A percentile compares a stretch with the other conserved stretches of the same genome.
phyloP scores from a whole-genome alignment of 305 asterid genomes.

The Solanum aculeatissimum region DNA sequence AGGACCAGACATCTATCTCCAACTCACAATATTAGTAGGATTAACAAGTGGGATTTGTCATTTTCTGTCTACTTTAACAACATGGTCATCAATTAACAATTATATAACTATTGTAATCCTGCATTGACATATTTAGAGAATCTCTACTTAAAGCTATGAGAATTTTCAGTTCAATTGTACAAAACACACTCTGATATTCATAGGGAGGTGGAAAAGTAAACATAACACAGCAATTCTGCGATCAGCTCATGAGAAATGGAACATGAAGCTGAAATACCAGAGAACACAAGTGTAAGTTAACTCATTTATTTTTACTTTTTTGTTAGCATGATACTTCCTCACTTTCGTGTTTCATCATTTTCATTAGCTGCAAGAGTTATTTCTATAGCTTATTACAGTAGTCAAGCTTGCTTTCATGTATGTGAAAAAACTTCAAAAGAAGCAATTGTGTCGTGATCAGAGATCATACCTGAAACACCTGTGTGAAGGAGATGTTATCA shows the following conservation, averaged over 20 bases:
- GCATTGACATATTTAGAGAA: constrained; percentile 5
- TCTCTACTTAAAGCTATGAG: constrained; percentile 14
- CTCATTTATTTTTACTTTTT: background rate
- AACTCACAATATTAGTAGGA: constrained; percentile 26
- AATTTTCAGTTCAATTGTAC: background rate
- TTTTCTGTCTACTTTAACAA: constrained; percentile 40
- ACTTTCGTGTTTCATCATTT: background rate
- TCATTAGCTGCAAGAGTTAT: background rate
- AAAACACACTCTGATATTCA: background rate
- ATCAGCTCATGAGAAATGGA: constrained; percentile 4
- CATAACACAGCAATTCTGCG: background rate
- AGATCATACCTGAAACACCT: background rate
- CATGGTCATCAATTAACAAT: constrained; percentile 25
- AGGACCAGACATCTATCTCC: constrained; percentile 34
- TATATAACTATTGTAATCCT: constrained; percentile 22
- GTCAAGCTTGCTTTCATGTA: background rate
- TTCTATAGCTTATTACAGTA: background rate
- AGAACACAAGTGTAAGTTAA: background rate
- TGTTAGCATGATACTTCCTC: background rate
- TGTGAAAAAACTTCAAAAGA: background rate
- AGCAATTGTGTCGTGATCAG: background rate
- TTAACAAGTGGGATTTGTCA: constrained; percentile 59
- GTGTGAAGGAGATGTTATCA: background rate
- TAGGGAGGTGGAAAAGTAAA: background rate
- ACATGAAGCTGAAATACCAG: constrained; percentile 1